These are phyloP conservation scores for Aspergillus diversus DNA, from an alignment of 495 filamentous ascomycete genomes.

Conservation along the genomic window DNA sequence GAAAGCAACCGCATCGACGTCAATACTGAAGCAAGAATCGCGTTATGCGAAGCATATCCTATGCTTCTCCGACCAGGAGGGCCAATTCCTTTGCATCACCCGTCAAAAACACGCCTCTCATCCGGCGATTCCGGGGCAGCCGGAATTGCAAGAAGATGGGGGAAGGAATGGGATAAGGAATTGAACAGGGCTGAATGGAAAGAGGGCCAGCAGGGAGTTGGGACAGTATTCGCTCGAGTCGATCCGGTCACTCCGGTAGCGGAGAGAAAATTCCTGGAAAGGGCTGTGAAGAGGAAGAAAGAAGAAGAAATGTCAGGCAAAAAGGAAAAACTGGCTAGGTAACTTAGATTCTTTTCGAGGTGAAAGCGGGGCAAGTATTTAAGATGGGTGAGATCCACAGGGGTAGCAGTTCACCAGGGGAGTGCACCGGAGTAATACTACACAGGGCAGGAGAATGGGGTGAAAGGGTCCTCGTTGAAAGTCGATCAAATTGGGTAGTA, in stretches of 20 bases:
- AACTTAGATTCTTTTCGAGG: not conserved
- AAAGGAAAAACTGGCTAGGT: slow-evolving; percentile 4
- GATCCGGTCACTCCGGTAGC: too few species aligned
- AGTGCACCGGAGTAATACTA: too few species aligned
- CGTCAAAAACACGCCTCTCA: not conserved
- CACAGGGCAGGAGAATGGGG: too few species aligned
- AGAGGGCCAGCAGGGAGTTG: too few species aligned
- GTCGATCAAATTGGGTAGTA: too few species aligned
- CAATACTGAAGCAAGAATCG: not conserved
- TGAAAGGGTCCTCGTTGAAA: too few species aligned
- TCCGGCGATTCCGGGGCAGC: not conserved
- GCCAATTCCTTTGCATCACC: not conserved
- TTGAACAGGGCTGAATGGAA: too few species aligned
- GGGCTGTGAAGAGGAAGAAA: not conserved
- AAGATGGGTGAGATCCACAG: slow-evolving; percentile 6
- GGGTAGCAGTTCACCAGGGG: not conserved
- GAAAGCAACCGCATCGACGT: not conserved
- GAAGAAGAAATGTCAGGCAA: slow-evolving; percentile 3
- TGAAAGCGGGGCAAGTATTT: slow-evolving; percentile 2
- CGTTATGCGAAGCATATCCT: slow-evolving; percentile 1
- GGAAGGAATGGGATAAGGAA: not conserved
- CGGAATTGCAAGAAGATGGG: not conserved
- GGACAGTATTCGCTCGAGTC: too few species aligned
- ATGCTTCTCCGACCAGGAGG: not conserved
- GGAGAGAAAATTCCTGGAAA: too few species aligned